Evolutionary conservation across 192 early-diverging fungal species (phyloP).

Genomic region (Backusella liffmaniae): DNA sequence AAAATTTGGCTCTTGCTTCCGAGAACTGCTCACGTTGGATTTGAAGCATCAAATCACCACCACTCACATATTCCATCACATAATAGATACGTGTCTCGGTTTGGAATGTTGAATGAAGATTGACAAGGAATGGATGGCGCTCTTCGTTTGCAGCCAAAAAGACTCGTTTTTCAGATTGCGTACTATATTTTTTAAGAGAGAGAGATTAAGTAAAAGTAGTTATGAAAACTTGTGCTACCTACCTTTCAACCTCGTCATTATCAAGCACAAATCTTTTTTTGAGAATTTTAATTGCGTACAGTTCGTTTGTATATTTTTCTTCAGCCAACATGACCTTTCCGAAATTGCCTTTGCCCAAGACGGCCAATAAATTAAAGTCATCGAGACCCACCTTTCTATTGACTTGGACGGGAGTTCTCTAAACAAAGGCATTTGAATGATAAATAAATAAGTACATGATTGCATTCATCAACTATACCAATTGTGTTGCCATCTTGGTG

Average conservation of each 20-base stretch:
- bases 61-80: slow-evolving; percentile 98
- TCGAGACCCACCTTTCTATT: slow-evolving; percentile 75
- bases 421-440: not conserved
- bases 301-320: slow-evolving; percentile 77
- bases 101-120: slow-evolving; percentile 96
- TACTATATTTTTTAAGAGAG: slow-evolving; percentile 39
- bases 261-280: slow-evolving; percentile 98
- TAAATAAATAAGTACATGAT: not conserved
- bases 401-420: slow-evolving; percentile 27
- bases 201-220: no score
- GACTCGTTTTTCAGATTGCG: slow-evolving; percentile 93
- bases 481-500: not conserved
- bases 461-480: not conserved
- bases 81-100: slow-evolving; percentile 94
- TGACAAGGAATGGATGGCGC: slow-evolving; percentile 94
- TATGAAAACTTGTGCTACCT: not conserved
- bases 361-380: slow-evolving; percentile 93
- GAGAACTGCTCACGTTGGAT: slow-evolving; percentile 92
- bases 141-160: slow-evolving; percentile 87
- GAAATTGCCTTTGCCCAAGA: slow-evolving; percentile 98
- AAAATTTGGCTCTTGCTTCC: slow-evolving; percentile 85
- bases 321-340: slow-evolving; percentile 97
- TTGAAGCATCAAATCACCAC: slow-evolving; percentile 98
- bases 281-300: slow-evolving; percentile 97
- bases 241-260: slow-evolving; percentile 94